These are phyloP conservation scores for Capsicum chinense DNA, from an alignment of 257 asterid genomes.

Conservation along the genomic window DNA sequence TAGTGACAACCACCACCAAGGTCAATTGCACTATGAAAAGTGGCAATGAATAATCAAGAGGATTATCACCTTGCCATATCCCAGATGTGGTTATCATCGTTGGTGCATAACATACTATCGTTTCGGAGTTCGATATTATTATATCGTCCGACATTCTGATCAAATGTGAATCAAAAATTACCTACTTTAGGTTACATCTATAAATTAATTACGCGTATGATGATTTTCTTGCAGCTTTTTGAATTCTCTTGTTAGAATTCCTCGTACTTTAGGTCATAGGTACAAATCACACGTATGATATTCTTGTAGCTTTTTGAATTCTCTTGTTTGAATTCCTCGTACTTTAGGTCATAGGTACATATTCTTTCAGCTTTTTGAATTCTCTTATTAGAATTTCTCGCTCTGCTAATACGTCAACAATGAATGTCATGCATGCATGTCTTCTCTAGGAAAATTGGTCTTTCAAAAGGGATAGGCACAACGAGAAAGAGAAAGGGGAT, in stretches of 20 bases:
- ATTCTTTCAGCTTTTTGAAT: background rate
- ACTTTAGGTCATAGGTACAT: background rate
- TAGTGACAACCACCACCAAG: constrained; percentile 68
- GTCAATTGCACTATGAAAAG: constrained; percentile 85
- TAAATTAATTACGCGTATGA: background rate
- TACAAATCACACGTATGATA: background rate
- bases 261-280: background rate
- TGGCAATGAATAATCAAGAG: constrained; percentile 88
- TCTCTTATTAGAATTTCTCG: background rate
- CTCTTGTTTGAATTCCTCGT: background rate
- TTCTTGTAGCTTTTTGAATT: background rate
- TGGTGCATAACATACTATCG: constrained; percentile 90
- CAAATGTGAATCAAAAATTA: background rate
- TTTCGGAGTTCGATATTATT: background rate
- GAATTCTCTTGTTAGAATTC: background rate
- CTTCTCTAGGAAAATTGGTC: background rate
- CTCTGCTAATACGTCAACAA: background rate
- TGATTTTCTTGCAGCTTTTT: background rate
- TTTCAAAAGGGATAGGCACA: background rate
- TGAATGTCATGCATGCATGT: background rate
- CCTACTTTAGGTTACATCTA: background rate
- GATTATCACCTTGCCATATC: constrained; percentile 95
- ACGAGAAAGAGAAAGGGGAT: background rate
- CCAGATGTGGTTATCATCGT: constrained; percentile 93
- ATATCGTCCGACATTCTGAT: constrained; percentile 43